phyloP scores from a whole-genome alignment of 2,329 filamentous ascomycete species.

The Cladorrhinum sp. region DNA sequence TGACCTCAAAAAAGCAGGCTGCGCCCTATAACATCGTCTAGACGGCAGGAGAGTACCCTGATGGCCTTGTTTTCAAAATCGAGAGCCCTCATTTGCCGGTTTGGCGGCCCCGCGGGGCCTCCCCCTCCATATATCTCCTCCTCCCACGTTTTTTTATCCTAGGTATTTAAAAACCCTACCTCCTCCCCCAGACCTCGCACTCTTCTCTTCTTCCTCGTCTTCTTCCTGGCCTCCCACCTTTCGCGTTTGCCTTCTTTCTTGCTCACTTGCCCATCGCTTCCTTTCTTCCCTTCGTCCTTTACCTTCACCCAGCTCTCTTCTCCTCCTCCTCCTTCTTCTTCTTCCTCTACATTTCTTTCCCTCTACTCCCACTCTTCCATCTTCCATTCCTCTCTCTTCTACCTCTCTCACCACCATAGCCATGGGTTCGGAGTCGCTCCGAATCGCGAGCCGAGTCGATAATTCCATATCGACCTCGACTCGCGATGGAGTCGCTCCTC shows the following conservation, averaged over 20 bases:
- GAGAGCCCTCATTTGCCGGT: neutral
- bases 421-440: neutral
- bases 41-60: neutral
- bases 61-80: neutral
- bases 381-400: too few relatives aligned
- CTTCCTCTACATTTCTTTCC: neutral
- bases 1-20: neutral
- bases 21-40: neutral
- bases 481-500: neutral
- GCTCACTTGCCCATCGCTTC: neutral
- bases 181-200: neutral
- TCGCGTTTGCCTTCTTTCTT: neutral
- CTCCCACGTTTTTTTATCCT: neutral
- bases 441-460: neutral
- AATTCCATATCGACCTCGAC: neutral
- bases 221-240: neutral
- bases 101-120: neutral
- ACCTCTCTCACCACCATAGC: neutral
- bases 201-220: neutral
- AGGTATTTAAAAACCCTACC: neutral
- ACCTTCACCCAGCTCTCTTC: neutral
- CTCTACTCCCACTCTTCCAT: neutral
- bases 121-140: too few relatives aligned
- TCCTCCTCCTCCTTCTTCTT: neutral
- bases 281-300: neutral